Percentiles rank a stretch among this genome's conserved stretches.
These are phyloP conservation scores for Fusarium penzigii DNA, from an alignment of 2,329 filamentous ascomycete species.

Conservation along the genomic window DNA sequence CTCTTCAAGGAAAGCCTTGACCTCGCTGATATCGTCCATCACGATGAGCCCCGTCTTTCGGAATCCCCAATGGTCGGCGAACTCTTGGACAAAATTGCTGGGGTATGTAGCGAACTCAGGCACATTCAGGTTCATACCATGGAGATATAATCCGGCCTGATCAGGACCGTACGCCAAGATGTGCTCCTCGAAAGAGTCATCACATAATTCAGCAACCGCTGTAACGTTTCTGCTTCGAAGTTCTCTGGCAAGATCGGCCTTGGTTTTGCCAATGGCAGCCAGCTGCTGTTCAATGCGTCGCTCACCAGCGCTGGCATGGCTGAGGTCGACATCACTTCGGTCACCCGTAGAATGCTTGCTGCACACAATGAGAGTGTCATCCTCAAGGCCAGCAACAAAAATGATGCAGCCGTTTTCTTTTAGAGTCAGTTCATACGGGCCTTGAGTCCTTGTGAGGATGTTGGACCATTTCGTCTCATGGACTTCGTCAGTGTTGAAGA, in stretches of 20 bases:
- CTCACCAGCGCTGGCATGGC: conserved; percentile 85
- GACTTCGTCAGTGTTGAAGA: conserved; percentile 92
- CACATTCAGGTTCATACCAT: conserved; percentile 95
- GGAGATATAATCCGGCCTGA: conserved; percentile 86
- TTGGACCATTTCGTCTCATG: conserved; percentile 78
- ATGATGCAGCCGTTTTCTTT: conserved; percentile 99
- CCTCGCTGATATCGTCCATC: conserved; percentile 71
- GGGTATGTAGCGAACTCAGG: conserved; percentile 89
- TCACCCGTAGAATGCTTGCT: conserved; percentile 96
- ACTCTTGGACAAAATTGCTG: conserved; percentile 78
- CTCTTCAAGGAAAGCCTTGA: conserved; percentile 79
- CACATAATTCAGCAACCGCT: conserved; percentile 92
- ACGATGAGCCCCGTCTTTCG: conserved; percentile 80
- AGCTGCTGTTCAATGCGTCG: conserved; percentile 80
- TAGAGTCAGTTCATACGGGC: conserved; percentile 91
- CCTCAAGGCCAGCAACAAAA: conserved; percentile 88
- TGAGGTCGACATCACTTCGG: conserved; percentile 69
- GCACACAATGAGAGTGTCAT: conserved; percentile 90
- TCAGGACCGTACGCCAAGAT: conserved; percentile 86
- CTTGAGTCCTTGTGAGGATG: conserved; percentile 73
- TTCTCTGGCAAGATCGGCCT: conserved; percentile 73
- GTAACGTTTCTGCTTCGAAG: conserved; percentile 84
- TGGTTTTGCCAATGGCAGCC: conserved; percentile 72
- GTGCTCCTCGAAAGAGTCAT: conserved; percentile 95
- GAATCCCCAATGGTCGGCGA: conserved; percentile 93